Evolutionary conservation across 1,284 basidiomycete species (phyloP).

Genomic region (Malassezia nana): DNA sequence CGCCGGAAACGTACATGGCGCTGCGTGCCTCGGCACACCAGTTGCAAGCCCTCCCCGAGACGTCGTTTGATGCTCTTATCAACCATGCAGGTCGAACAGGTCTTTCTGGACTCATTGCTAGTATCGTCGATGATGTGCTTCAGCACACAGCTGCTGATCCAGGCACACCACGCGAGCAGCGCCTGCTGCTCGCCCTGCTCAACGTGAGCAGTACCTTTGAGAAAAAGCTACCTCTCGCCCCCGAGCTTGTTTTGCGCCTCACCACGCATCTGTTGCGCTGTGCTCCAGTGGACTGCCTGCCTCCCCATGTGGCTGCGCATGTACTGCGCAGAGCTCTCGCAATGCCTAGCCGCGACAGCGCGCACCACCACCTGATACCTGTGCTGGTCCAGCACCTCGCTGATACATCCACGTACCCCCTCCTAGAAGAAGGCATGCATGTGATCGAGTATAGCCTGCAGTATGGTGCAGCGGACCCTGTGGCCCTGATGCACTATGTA

Average conservation of each 20-base stretch:
- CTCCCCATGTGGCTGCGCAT: constrained; percentile 1
- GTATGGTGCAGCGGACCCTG: neutral
- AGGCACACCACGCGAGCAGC: constrained; percentile 3
- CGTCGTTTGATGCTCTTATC: constrained; percentile 4
- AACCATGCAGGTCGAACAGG: constrained; percentile 7
- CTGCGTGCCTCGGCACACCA: constrained; percentile 11
- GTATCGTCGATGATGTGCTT: constrained; percentile 10
- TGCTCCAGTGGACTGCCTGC: neutral
- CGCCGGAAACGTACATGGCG: constrained; percentile 18
- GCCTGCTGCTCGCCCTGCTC: constrained; percentile 8
- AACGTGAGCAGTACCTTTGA: neutral
- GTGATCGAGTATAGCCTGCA: constrained; percentile 10
- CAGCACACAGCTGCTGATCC: neutral
- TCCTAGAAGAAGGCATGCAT: constrained; percentile 11
- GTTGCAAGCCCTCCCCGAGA: constrained; percentile 10
- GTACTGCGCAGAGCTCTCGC: constrained; percentile 1
- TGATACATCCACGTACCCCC: constrained; percentile 1
- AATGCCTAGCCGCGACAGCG: neutral
- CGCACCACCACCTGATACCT: neutral
- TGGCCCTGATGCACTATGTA: constrained; percentile 2
- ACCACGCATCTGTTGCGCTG: neutral
- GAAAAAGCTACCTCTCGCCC: constrained; percentile 1
- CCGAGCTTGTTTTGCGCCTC: neutral
- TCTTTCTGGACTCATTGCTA: constrained; percentile 3
- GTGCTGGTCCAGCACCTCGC: constrained; percentile 2